Base-by-base conservation (phyloP, 148 eudicot species). In the Camellia japonica region DNA sequence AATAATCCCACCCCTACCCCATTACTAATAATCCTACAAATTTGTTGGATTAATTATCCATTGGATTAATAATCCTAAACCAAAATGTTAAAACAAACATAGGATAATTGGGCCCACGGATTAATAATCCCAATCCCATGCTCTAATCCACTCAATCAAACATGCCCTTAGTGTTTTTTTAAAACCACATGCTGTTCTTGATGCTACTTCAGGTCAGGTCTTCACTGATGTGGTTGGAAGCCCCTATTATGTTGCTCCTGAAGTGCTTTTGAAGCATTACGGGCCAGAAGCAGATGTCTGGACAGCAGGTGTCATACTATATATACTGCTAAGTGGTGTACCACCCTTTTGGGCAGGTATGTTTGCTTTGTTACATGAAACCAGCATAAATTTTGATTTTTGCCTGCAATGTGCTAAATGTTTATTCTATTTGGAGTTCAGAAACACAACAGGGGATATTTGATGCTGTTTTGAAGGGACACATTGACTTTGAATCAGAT, bases 261-360 rank as follows among this genome's bases (percentile, higher is more conserved):
- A 96, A 88, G 98, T 96, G 68, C 98, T 96, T 80, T 79, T 87
- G 89, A 96, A 96, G 94, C 91, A 88, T 79, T 93, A 96, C 82
- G 99, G 99, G 8, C 97, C 91, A n/a, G 93, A 89, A 83, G 98
- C 98, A 67, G 99, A 96, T 88, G 99, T 96, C 65, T 96, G 99
- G 99, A 96, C 98, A 73, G 98, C 99, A 65, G 99, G 99, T 71
- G 99, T 96, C 81, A 96, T 96, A 72, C 84, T 96, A 58, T 96
- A 96, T 77, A 93, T 96, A 87, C 83, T 96, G 84, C 93, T 96
- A 75, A 96, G 99, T 80, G 99, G 99, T 76, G 98, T 92, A 14
- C 99, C 99, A 12, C 99, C 99, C 52, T 96, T 96, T 87, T 96
- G 99, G 99, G 98, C 99, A 71, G 99, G 99, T 96, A 89, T 84